These are phyloP conservation scores for Bremia lactucae DNA, from an alignment of 352 stramenopile species.

Conservation along the genomic window DNA sequence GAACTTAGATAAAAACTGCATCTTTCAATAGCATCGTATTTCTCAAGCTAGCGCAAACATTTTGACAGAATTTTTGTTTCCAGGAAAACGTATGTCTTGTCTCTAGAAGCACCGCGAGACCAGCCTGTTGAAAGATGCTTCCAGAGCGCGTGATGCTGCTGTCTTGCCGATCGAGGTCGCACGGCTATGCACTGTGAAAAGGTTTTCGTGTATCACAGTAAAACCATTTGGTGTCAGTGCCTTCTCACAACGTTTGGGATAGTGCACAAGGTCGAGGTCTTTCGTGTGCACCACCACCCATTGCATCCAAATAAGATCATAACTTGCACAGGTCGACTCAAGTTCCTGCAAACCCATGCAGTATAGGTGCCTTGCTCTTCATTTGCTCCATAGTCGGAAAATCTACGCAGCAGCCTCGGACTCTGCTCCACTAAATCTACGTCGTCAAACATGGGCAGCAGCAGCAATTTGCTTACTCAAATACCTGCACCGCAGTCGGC, in stretches of 20 bases:
- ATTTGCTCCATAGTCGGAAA: conserved; percentile 71
- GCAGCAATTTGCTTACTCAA: conserved; percentile 89
- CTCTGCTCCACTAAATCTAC: conserved; percentile 94
- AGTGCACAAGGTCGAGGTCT: conserved; percentile 89
- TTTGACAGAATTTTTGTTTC: too few species aligned
- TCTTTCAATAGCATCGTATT: neutral
- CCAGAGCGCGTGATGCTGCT: conserved; percentile 88
- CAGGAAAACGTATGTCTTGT: too few species aligned
- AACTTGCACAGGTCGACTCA: conserved; percentile 45
- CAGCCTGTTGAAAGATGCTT: conserved; percentile 88
- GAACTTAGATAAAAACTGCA: conserved; percentile 7
- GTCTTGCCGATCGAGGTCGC: conserved; percentile 91
- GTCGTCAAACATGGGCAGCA: conserved; percentile 78
- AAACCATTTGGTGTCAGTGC: conserved; percentile 40
- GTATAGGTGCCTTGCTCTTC: conserved; percentile 63
- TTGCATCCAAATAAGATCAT: conserved; percentile 96
- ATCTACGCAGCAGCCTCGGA: conserved; percentile 76
- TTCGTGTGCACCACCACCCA: conserved; percentile 94
- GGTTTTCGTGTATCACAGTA: conserved; percentile 88
- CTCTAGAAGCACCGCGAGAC: too few species aligned
- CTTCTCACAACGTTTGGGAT: conserved; percentile 81
- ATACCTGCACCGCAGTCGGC: conserved; percentile 89
- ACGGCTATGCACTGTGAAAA: conserved; percentile 56
- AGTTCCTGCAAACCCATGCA: conserved; percentile 91
- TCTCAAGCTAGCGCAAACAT: too few species aligned